Conservation (phyloP, 2,329 filamentous ascomycete species). For the Penicillium italicum region DNA sequence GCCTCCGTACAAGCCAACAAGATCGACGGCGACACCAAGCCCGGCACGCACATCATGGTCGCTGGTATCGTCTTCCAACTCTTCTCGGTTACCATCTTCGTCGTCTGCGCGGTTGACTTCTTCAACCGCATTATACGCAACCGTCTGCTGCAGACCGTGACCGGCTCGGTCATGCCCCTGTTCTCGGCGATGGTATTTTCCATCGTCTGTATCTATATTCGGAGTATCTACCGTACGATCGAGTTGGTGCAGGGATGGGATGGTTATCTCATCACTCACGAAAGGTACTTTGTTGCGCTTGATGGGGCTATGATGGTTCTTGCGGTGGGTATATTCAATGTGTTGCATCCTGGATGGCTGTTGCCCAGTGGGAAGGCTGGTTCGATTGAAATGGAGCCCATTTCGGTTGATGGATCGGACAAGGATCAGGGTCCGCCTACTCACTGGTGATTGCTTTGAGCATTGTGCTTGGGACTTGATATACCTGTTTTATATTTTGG, state of each 20-base stretch:
- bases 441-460: neutral
- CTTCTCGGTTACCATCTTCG: constrained; percentile 53
- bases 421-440: neutral
- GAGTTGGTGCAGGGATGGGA: constrained; percentile 51
- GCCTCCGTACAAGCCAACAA: constrained; percentile 45
- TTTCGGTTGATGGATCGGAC: constrained; percentile 14
- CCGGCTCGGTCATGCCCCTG: constrained; percentile 30
- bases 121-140: constrained; percentile 37
- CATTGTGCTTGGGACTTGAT: neutral
- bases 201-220: constrained; percentile 46
- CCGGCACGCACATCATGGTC: constrained; percentile 50
- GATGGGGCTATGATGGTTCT: constrained; percentile 50
- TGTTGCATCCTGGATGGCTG: constrained; percentile 45
- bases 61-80: constrained; percentile 60
- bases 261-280: constrained; percentile 51
- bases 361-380: constrained; percentile 26
- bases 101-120: constrained; percentile 47
- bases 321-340: constrained; percentile 45
- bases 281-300: constrained; percentile 49
- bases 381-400: constrained; percentile 7
- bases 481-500: neutral
- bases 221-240: constrained; percentile 51
- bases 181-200: constrained; percentile 42
- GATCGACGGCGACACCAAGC: constrained; percentile 46
- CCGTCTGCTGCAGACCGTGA: constrained; percentile 25